Percentiles rank a stretch among this genome's conserved stretches.
phyloP scores from a whole-genome alignment of 495 filamentous ascomycete genomes.

The Neurospora sp. region DNA sequence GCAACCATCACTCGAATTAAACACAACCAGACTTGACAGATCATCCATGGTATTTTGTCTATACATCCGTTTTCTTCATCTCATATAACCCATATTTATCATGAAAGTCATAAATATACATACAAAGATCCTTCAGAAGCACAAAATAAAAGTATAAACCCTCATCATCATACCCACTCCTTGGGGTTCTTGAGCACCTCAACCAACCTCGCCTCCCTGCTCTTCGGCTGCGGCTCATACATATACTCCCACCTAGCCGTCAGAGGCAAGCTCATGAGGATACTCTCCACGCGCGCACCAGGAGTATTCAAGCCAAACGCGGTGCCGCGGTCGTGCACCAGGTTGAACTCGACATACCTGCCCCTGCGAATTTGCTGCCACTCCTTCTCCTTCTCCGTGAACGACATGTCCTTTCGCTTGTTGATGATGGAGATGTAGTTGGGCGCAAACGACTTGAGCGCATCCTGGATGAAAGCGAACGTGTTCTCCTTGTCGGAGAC shows the following conservation, averaged over 20 bases:
- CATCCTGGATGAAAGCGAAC: conserved; percentile 83
- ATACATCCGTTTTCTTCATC: neutral
- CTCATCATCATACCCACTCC: conserved; percentile 66
- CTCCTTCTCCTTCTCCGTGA: conserved; percentile 70
- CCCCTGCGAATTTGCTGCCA: conserved; percentile 95
- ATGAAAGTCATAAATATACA: conserved; percentile 4
- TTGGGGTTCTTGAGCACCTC: conserved; percentile 76
- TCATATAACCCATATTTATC: neutral
- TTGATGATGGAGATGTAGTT: conserved; percentile 85
- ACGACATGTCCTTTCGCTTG: conserved; percentile 83
- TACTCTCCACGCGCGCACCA: conserved; percentile 85
- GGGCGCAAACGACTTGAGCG: conserved; percentile 77
- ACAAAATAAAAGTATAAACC: neutral
- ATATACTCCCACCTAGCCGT: conserved; percentile 95
- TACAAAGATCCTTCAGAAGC: neutral
- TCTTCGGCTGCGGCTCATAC: conserved; percentile 69
- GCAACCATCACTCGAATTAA: neutral
- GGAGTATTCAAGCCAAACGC: conserved; percentile 91
- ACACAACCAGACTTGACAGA: neutral
- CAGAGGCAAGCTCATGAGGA: conserved; percentile 90
- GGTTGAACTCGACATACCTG: conserved; percentile 95
- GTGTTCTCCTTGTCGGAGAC: conserved; percentile 75
- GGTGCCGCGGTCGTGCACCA: conserved; percentile 94
- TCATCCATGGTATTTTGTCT: neutral
- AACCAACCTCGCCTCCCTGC: conserved; percentile 62